phyloP scores from a whole-genome alignment of 305 asterid genomes.

The Fraxinus dipetala region DNA sequence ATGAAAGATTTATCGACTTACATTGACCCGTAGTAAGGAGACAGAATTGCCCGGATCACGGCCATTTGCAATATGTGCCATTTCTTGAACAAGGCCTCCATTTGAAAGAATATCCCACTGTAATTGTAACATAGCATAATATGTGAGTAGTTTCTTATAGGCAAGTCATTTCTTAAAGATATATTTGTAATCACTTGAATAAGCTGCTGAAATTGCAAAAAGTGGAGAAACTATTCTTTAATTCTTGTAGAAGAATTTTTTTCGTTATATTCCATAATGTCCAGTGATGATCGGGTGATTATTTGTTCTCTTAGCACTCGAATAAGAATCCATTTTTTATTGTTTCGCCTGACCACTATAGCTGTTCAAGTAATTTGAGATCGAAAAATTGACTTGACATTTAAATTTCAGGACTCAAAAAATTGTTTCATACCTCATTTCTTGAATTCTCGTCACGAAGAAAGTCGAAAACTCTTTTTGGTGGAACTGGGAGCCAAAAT shows the following conservation, averaged over 20 bases:
- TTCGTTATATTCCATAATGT: neutral
- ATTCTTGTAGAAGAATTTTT: neutral
- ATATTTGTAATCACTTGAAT: neutral
- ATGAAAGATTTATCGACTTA: slow-evolving; percentile 31
- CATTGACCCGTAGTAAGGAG: slow-evolving; percentile 82
- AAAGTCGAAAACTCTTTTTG: slow-evolving; percentile 73
- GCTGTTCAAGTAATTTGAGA: neutral
- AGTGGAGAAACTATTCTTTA: neutral
- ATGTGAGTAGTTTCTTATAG: neutral
- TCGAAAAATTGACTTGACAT: neutral
- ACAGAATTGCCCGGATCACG: slow-evolving; percentile 86
- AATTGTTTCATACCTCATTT: slow-evolving; percentile 54
- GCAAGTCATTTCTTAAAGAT: neutral
- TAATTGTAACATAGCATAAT: neutral
- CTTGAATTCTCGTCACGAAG: slow-evolving; percentile 85
- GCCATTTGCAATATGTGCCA: slow-evolving; percentile 96
- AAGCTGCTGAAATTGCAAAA: neutral
- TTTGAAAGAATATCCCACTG: slow-evolving; percentile 98
- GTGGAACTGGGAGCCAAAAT: slow-evolving; percentile 90
- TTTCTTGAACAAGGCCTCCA: slow-evolving; percentile 95
- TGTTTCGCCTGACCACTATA: neutral
- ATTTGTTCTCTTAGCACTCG: neutral
- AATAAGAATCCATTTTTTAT: neutral
- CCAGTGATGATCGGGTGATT: neutral
- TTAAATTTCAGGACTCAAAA: neutral